These are phyloP conservation scores for Exophiala phaeomuriformis DNA, from an alignment of 2,329 filamentous ascomycete species.

Conservation along the genomic window DNA sequence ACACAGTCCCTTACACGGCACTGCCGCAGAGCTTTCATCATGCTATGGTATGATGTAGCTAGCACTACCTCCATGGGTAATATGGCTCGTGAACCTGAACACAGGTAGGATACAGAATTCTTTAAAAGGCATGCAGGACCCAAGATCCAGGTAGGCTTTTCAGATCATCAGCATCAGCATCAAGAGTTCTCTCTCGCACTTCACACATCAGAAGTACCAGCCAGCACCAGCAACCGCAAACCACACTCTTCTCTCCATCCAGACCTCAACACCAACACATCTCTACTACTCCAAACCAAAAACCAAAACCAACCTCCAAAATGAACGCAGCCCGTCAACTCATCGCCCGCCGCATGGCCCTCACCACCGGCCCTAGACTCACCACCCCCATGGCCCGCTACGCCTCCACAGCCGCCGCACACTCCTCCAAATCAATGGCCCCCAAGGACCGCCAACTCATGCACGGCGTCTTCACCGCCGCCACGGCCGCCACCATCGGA, in stretches of 20 bases:
- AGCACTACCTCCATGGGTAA: neutral
- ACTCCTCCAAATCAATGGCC: neutral
- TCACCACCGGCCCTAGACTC: slow-evolving; percentile 14
- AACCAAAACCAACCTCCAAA: slow-evolving; percentile 4
- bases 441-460: slow-evolving; percentile 12
- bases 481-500: slow-evolving; percentile 7
- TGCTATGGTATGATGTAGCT: too few relatives aligned
- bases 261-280: slow-evolving; percentile 2
- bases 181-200: neutral
- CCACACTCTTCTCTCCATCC: neutral
- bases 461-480: slow-evolving; percentile 15
- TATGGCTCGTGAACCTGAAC: neutral
- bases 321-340: slow-evolving; percentile 21
- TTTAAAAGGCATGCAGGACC: neutral
- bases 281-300: neutral
- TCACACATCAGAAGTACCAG: neutral
- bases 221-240: slow-evolving; percentile 2
- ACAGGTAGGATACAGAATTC: neutral
- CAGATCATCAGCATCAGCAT: neutral
- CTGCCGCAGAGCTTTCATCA: too few relatives aligned
- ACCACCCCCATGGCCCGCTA: slow-evolving; percentile 13
- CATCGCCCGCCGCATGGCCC: slow-evolving; percentile 14
- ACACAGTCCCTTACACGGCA: neutral
- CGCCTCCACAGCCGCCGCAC: slow-evolving; percentile 7
- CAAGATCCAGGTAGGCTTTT: neutral